Base-by-base conservation (phyloP, 768 basidiomycete species). In the Lactifluus volemus region DNA sequence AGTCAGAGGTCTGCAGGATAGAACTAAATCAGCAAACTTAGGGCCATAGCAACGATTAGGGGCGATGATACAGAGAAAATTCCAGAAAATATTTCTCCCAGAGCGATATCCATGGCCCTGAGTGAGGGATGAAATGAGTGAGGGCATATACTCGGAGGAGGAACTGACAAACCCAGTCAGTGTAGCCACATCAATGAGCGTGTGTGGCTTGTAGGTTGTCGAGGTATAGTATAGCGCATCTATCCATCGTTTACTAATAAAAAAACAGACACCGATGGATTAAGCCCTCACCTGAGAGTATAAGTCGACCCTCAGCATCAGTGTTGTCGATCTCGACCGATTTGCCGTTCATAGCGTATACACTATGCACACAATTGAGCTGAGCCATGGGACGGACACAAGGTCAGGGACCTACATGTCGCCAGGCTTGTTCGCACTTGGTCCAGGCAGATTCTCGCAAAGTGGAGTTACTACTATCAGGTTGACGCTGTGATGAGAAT, bases 311-410 rank as follows among this genome's bases (percentile, higher is more conserved):
- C 68, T 90, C 89, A 6, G 89, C 89, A 69, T 91, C 92, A 0
- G 91, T 93, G 70, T 92, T 92, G 73, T 92, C 89, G 32, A 93
- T 80, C 69, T 93, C 89, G 17, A 93, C 79, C 0, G 86, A 84
- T 72, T 92, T 92, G 41, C 92, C 89, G 65, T 92, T 92, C 87
- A 92, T 92, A 5, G 89, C 87, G 63, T 88, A 88, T 65, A 92
- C 67, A 47, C 88, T 91, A 63, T 2, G 50, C 36, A 34, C 15
- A 30, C 50, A 15, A n/a, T 30, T 53, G 45, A 61, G 53, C 15
- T 19, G n/a, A 39, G 21, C 0, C 41, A 15, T 21, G 10, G 7
- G 38, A 39, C 5, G 15, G n/a, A 15, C 12, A 5, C 36, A n/a
- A 38, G 38, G 8, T 14, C 19, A 41, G 14, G 5, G 10, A 69